Base-by-base conservation (phyloP, 2,329 filamentous ascomycete genomes). In the Curvularia lunata region DNA sequence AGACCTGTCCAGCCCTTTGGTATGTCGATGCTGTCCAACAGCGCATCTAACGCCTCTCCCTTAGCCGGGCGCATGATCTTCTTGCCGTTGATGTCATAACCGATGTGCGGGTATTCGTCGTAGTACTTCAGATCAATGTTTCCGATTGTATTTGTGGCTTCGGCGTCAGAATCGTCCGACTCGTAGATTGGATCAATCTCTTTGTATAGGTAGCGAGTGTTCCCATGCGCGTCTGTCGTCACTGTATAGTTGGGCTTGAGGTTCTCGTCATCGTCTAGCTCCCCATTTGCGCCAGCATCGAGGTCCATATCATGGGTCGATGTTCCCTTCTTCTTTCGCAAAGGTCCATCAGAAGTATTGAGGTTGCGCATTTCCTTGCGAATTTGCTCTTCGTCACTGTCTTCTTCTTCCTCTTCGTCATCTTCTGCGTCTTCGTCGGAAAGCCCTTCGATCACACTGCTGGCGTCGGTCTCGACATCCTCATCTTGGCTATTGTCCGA, bases 41-140 rank as follows among this genome's bases (percentile, higher is more conserved):
- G 84, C 12, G 92, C 92, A 81, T 99, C 95, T 30, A 99, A 81
- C 34, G 95, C 95, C 75, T 97, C 90, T 51, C 94, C 94, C 67
- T 92, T 94, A 4, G 96, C 95, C 6, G 95, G 95, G 51, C 95
- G 90, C 88, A 97, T 91, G 64, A 99, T 97, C 78, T 91, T 96
- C 85, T 96, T 97, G 77, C 95, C 95, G 77, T 99, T 96, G 81
- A 99, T 98, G 71, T 97, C 91, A 79, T 99, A 99, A 58, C 95
- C 95, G 74, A 99, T 97, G 76, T 99, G 95, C 49, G 95, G 95
- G 75, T 97, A 99, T 34, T 91, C 90, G 76, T 99, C 95, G 81
- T 99, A 99, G 79, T 97, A 98, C 3, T 91, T 90, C 48, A 98
- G 81, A 5, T 93, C 91, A 59, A 99, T 99, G 74, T 98, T 84